A percentile compares a stretch with the other conserved stretches of the same genome.
These are phyloP conservation scores for Elongisporangium prolatum DNA, from an alignment of 352 stramenopile species.

Conservation along the genomic window DNA sequence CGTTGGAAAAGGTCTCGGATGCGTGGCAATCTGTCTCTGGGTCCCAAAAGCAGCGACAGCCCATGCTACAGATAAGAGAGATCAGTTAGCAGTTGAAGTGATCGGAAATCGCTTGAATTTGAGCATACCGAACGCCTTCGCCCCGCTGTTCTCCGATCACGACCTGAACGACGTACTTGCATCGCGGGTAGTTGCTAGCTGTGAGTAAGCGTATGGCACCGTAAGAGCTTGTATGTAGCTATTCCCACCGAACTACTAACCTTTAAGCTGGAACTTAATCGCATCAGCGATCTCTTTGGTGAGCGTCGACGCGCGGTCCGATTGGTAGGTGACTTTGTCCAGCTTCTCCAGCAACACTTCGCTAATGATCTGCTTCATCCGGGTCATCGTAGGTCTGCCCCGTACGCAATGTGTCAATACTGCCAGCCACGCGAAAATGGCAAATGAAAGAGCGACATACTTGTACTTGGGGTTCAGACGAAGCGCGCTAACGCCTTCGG, in stretches of 20 bases:
- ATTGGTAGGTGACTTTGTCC: constrained; percentile 57
- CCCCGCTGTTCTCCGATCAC: constrained; percentile 88
- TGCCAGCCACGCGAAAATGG: too few relatives aligned
- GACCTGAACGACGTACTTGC: constrained; percentile 90
- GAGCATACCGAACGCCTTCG: constrained; percentile 69
- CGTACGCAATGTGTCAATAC: too few relatives aligned
- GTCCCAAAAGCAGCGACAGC: constrained; percentile 89
- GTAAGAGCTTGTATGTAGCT: neutral
- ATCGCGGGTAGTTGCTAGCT: constrained; percentile 73
- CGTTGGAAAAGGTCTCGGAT: constrained; percentile 87
- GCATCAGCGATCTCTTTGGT: constrained; percentile 87
- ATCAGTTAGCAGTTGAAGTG: neutral
- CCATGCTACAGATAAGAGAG: constrained; percentile 50
- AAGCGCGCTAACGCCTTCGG: constrained; percentile 34
- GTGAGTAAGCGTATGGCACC: neutral
- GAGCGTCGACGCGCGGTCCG: constrained; percentile 62
- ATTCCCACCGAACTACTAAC: too few relatives aligned
- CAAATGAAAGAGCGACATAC: constrained; percentile 14
- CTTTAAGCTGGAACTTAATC: constrained; percentile 82
- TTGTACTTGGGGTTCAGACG: constrained; percentile 59
- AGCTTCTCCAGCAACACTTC: constrained; percentile 69
- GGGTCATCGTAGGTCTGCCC: constrained; percentile 64
- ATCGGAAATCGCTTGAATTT: neutral
- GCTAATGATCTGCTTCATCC: constrained; percentile 76
- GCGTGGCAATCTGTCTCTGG: constrained; percentile 86